A percentile compares a stretch with the other conserved stretches of the same genome.
Evolutionary conservation across 257 asterid genomes (phyloP).

Genomic region (Dorcoceras hygrometricum): DNA sequence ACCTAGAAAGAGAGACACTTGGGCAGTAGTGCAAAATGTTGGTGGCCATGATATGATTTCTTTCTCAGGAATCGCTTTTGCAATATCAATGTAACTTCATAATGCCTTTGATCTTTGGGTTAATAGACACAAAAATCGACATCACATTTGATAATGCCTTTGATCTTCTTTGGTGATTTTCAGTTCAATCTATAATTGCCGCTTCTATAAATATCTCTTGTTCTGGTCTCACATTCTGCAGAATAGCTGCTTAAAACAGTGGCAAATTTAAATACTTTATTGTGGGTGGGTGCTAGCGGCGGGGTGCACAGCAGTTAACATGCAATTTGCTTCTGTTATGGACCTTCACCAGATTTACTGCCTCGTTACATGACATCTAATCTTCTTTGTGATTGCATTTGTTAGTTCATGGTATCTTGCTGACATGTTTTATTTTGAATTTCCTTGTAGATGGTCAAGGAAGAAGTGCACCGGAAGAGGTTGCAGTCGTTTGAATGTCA

Average conservation of each 20-base stretch:
- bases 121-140: no score
- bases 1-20: no score
- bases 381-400: background rate
- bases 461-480: constrained; percentile 54
- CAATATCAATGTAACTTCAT: no score
- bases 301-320: no score
- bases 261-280: constrained; percentile 1
- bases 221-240: background rate
- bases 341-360: background rate
- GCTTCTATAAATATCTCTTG: background rate
- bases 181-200: background rate
- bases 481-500: constrained; percentile 23
- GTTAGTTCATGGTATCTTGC: background rate
- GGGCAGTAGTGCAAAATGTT: no score
- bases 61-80: no score
- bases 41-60: no score
- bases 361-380: background rate
- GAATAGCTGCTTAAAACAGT: no score
- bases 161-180: background rate
- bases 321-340: no score
- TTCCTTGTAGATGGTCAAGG: constrained; percentile 60
- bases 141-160: no score
- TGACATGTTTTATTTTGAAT: constrained; percentile 14
- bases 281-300: background rate
- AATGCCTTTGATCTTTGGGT: no score